Percentiles rank a stretch among this genome's conserved stretches.
These are phyloP conservation scores for Aspergillus steynii DNA, from an alignment of 495 filamentous ascomycete species.

Conservation along the genomic window DNA sequence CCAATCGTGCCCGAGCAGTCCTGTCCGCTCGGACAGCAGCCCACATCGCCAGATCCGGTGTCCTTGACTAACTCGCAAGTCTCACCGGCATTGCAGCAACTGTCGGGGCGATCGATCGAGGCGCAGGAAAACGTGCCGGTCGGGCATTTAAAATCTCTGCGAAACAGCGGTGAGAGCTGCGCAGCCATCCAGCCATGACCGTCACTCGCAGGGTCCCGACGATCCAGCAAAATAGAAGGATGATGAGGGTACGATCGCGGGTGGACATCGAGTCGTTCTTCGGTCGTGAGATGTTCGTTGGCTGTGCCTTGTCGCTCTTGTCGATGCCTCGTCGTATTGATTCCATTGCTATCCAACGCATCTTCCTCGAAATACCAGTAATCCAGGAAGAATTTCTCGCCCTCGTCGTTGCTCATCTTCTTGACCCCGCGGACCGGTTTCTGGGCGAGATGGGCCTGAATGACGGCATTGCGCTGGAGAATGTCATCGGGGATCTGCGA, in stretches of 20 bases:
- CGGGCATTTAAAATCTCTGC: conserved; percentile 72
- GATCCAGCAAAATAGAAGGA: conserved; percentile 42
- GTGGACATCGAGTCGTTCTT: conserved; percentile 4
- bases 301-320: neutral
- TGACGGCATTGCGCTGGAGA: conserved; percentile 28
- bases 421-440: conserved; percentile 42
- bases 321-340: neutral
- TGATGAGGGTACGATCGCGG: conserved; percentile 33
- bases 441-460: conserved; percentile 19
- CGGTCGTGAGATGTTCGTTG: neutral
- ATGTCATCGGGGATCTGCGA: conserved; percentile 12
- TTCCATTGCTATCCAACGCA: neutral
- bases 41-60: conserved; percentile 73
- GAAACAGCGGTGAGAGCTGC: conserved; percentile 27
- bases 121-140: conserved; percentile 65
- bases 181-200: conserved; percentile 18
- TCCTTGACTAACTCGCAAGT: conserved; percentile 72
- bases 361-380: conserved; percentile 56
- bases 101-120: conserved; percentile 67
- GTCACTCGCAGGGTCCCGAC: conserved; percentile 4
- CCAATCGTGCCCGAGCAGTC: conserved; percentile 66
- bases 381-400: conserved; percentile 78
- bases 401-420: conserved; percentile 81
- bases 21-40: conserved; percentile 77
- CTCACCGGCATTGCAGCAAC: conserved; percentile 70